Evolutionary conservation across 139 green algal species (phyloP).

Genomic region (Coccomyxa sp.): DNA sequence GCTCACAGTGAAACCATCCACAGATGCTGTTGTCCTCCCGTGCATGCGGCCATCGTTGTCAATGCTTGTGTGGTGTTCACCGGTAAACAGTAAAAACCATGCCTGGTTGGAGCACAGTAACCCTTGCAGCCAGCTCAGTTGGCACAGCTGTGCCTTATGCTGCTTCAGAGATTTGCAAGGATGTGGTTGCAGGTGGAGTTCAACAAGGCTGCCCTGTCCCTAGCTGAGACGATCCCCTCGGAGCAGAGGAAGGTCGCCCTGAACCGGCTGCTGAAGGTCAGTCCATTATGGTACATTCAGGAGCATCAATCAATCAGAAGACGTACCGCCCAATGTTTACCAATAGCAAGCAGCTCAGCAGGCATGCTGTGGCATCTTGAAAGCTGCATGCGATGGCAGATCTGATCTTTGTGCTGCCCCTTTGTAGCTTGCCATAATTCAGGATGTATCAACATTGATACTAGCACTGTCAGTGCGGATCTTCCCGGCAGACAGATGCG

Average conservation of each 20-base stretch:
- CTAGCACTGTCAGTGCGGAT: too few relatives aligned
- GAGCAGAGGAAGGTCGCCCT: slow-evolving; percentile 91
- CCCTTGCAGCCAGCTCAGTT: too few relatives aligned
- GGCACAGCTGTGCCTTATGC: not conserved
- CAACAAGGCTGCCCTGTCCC: slow-evolving; percentile 95
- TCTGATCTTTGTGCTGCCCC: too few relatives aligned
- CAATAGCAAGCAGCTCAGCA: not conserved
- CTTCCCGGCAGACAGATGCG: too few relatives aligned
- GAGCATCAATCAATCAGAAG: not conserved
- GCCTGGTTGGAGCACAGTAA: too few relatives aligned
- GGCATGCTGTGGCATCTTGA: not conserved
- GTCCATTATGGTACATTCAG: not conserved
- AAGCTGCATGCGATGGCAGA: too few relatives aligned
- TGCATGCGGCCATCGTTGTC: not conserved
- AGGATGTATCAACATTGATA: too few relatives aligned
- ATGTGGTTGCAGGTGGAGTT: slow-evolving; percentile 85
- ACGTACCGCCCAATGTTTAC: not conserved
- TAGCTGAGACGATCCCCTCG: slow-evolving; percentile 80
- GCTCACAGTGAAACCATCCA: slow-evolving; percentile 3
- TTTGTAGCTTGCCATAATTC: too few relatives aligned
- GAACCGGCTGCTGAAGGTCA: slow-evolving; percentile 90
- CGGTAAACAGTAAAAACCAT: too few relatives aligned
- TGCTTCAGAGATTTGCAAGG: not conserved
- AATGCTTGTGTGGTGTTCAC: not conserved
- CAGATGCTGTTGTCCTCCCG: not conserved